Evolutionary conservation across 345 rosid genomes (phyloP), one percentile per base, ranked within the genome.

Genomic region (Gossypium turneri): DNA sequence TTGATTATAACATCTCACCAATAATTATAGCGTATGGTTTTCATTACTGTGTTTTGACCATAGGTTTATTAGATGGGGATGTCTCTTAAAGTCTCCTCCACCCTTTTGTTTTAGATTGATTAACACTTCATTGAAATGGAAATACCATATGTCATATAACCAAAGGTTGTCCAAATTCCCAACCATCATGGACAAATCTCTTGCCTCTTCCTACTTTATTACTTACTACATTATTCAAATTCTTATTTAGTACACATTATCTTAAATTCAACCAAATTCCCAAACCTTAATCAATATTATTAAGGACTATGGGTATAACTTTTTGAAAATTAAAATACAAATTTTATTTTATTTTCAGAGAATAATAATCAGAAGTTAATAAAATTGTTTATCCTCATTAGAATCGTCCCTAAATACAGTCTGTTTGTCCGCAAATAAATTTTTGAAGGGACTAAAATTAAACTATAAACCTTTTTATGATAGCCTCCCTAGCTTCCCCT

Each of bases 351-450:
- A 4, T 34, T 34, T 34, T 4, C 0, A 4, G 6, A 34, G 1
- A 4, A 34, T 34, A 4, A 34, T 34, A 34, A 34, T 34, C 0
- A 34, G 1, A 34, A 34, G 0, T 0, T 1, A 0, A 34, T 34
- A 34, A 34, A 34, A 34, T 0, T 4, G 1, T 34, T 34, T 34
- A 0, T 34, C 6, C 6, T 0, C 0, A 29, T 29, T 4, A 29
- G 0, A 29, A 29, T 29, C 38, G 38, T 1, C 38, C 4, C 5
- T 29, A 1, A 29, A 29, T 29, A 3, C 38, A 29, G 38, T 29
- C 38, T 29, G 6, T 29, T 4, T 29, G 6, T 29, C 38, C 5
- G 4, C 0, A 0, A 0, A 4, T 0, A 34, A 34, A 0, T 4
- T 34, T 34, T 34, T 34, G 0, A 34, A 34, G 7, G 41, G 0